A percentile compares a stretch with the other conserved stretches of the same genome.
Evolutionary conservation across 352 stramenopile genomes (phyloP).

Genomic region (Pythium brachiatum): DNA sequence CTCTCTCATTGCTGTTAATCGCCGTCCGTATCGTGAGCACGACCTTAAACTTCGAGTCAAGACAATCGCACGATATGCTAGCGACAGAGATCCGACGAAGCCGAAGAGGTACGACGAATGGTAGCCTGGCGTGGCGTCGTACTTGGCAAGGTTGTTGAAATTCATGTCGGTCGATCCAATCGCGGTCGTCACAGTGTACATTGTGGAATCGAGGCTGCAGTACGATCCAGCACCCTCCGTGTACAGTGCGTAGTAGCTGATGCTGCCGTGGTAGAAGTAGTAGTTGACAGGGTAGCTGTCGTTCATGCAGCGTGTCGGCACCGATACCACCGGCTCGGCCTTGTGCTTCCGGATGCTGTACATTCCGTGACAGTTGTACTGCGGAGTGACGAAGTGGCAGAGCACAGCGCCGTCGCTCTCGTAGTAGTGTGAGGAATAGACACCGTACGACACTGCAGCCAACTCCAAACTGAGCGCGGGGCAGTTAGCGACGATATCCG

Average conservation of each 20-base stretch:
- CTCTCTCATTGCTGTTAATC: not conserved
- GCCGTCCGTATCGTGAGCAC: not conserved
- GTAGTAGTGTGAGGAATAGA: not conserved
- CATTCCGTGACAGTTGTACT: not conserved
- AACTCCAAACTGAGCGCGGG: not conserved
- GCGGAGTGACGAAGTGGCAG: not conserved
- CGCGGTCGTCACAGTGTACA: not conserved
- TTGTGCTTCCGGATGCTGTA: not conserved
- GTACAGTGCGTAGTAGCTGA: not conserved
- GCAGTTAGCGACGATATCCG: not conserved
- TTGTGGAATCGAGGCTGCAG: not conserved
- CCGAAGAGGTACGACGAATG: not conserved
- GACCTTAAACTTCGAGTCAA: not conserved
- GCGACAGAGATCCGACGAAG: not conserved
- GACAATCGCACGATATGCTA: not conserved
- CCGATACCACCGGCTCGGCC: not conserved
- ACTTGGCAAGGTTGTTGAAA: not conserved
- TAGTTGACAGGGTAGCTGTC: not conserved
- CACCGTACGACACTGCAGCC: not conserved
- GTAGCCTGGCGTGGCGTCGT: not conserved
- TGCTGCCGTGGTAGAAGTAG: not conserved
- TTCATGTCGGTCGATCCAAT: not conserved
- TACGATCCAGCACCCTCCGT: not conserved
- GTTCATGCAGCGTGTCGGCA: not conserved
- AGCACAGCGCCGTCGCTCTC: not conserved